Base-by-base conservation (phyloP, 2,329 filamentous ascomycete genomes). In the Botryotinia calthae region DNA sequence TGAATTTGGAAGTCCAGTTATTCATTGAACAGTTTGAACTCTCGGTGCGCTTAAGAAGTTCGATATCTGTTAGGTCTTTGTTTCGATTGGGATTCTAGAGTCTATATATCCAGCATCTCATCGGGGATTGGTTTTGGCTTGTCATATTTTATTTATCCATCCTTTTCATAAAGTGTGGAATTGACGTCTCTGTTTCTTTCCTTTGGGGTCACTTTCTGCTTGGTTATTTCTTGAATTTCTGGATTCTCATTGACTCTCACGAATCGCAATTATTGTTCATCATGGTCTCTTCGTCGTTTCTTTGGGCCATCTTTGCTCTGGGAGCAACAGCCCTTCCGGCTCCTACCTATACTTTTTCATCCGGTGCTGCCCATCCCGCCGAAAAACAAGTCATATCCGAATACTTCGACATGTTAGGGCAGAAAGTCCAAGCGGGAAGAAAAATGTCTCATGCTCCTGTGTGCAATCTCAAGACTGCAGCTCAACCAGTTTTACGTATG, bases 381-480 rank as follows among this genome's bases (percentile, higher is more conserved):
- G 78, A 80, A 59, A 78, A 78, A 75, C 75, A 77, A 68, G 81
- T 84, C n/a, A 79, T 90, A 69, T 87, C 88, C 42, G 84, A 85
- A 58, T 91, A 90, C 82, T 91, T 91, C 83, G 87, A 87, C 79
- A 81, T 87, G 76, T 80, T 91, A 74, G 88, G 87, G 42, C 75
- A 81, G 71, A 90, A 89, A 80, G 84, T 88, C 62, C 83, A 87
- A 77, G 81, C 82, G 42, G 84, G 83, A 71, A 86, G 83, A 78
- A 74, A 79, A 20, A 83, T 84, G 74, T 75, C 81, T 3, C 71
- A 74, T 10, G 81, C 84, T 18, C 85, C 87, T 0, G 77, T 82
- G 42, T 91, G 89, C 77, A 86, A 90, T 78, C 77, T 90, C 22
- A 85, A 85, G 71, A 83, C 83, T 46, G 87, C 87, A 1, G 78